phyloP scores from a whole-genome alignment of 202 grass and related monocot genomes.

The Eragrostis tef region DNA sequence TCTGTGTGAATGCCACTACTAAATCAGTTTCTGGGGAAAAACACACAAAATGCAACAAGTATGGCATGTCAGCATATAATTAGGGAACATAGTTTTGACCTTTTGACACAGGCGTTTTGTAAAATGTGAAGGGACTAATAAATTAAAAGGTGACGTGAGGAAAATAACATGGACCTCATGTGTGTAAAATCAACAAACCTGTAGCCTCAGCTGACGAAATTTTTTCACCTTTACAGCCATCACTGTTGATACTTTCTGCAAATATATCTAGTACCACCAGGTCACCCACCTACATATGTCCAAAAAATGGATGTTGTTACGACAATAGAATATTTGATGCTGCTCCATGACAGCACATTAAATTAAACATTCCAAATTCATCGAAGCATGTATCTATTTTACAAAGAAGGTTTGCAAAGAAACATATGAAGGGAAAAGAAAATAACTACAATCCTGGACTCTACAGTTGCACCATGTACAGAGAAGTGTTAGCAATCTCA shows the following conservation, averaged over 20 bases:
- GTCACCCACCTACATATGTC: constrained; percentile 72
- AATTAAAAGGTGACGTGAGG: background rate
- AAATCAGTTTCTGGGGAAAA: constrained; percentile 27
- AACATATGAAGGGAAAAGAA: constrained; percentile 16
- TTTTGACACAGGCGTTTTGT: background rate
- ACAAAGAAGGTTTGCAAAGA: background rate
- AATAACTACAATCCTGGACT: constrained; percentile 12
- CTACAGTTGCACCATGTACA: constrained; percentile 17
- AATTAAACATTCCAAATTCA: constrained; percentile 22
- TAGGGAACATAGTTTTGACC: background rate
- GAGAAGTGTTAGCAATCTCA: background rate
- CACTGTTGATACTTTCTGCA: constrained; percentile 72
- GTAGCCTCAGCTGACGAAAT: constrained; percentile 86
- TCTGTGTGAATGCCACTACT: constrained; percentile 5
- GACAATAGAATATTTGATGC: background rate
- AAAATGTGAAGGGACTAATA: constrained; percentile 10
- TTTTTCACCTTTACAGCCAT: constrained; percentile 82
- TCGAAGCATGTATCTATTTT: constrained; percentile 6
- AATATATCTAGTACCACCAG: constrained; percentile 90
- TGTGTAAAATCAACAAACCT: constrained; percentile 58
- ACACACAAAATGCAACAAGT: constrained; percentile 12
- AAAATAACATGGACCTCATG: constrained; percentile 19
- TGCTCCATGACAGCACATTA: constrained; percentile 5
- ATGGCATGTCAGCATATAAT: background rate
- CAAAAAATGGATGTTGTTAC: constrained; percentile 41